phyloP scores from a whole-genome alignment of 2,329 filamentous ascomycete species.

The Aspergillus sp. region DNA sequence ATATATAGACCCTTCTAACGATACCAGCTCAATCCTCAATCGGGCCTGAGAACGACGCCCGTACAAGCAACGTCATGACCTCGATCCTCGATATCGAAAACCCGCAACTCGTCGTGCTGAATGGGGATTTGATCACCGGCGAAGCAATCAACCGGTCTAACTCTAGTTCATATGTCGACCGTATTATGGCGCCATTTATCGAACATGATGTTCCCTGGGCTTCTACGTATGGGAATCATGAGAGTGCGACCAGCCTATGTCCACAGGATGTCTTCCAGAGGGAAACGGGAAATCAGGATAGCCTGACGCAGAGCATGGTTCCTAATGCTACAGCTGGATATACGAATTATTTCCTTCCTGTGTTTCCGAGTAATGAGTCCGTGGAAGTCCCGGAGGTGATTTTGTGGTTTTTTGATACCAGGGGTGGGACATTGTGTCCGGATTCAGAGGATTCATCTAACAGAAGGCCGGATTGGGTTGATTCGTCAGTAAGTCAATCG shows the following conservation, averaged over 20 bases:
- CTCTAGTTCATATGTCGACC: slow-evolving; percentile 58
- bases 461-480: too few relatives aligned
- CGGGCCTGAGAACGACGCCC: too few relatives aligned
- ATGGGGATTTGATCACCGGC: slow-evolving; percentile 70
- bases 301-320: slow-evolving; percentile 48
- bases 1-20: too few relatives aligned
- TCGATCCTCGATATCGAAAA: too few relatives aligned
- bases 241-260: slow-evolving; percentile 58
- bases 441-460: slow-evolving; percentile 45
- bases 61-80: too few relatives aligned
- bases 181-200: slow-evolving; percentile 60
- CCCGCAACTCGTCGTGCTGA: slow-evolving; percentile 64
- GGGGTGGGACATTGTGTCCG: slow-evolving; percentile 51
- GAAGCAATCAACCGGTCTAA: slow-evolving; percentile 59
- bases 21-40: fast-evolving
- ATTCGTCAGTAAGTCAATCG: too few relatives aligned
- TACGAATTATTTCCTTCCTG: slow-evolving; percentile 56
- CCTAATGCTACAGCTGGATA: slow-evolving; percentile 40
- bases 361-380: slow-evolving; percentile 38
- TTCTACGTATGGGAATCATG: slow-evolving; percentile 71
- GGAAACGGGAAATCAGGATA: slow-evolving; percentile 39
- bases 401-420: slow-evolving; percentile 72
- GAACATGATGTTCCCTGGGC: slow-evolving; percentile 60
- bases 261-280: slow-evolving; percentile 46
- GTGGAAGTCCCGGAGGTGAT: slow-evolving; percentile 44